Conservation (phyloP, 1,284 basidiomycete genomes). For the Pseudozyma hubeiensis region DNA sequence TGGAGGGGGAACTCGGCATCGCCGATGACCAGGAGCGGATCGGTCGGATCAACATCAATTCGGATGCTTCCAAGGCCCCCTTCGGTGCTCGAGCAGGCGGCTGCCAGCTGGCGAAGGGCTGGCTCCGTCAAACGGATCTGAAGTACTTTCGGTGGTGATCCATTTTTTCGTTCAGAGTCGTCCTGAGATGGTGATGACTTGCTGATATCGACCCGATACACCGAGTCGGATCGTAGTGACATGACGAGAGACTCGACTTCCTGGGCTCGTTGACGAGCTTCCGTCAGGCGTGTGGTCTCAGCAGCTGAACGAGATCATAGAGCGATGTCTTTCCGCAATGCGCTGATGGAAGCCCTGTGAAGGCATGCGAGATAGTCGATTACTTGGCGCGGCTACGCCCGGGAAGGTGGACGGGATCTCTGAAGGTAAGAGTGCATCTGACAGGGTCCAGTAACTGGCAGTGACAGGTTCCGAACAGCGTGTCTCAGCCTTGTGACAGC, state of each 20-base stretch:
- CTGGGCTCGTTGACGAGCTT: background rate
- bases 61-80: conserved; percentile 10
- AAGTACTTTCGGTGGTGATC: conserved; percentile 21
- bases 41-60: conserved; percentile 25
- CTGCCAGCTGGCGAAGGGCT: conserved; percentile 32
- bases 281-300: background rate
- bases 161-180: background rate
- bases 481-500: too few relatives aligned
- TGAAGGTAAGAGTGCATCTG: too few relatives aligned
- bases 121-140: conserved; percentile 41
- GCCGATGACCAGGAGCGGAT: conserved; percentile 32
- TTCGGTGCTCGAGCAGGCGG: conserved; percentile 2
- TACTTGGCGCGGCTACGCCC: too few relatives aligned
- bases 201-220: conserved; percentile 31
- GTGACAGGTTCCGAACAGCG: too few relatives aligned
- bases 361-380: too few relatives aligned
- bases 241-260: conserved; percentile 1
- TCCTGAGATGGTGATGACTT: background rate
- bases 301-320: background rate
- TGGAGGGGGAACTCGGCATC: conserved; percentile 22
- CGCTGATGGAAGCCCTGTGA: too few relatives aligned
- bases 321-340: too few relatives aligned
- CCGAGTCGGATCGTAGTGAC: conserved; percentile 35
- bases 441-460: too few relatives aligned
- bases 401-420: too few relatives aligned